phyloP scores from a whole-genome alignment of 306 rosid genomes.

The Gleditsia sinensis region DNA sequence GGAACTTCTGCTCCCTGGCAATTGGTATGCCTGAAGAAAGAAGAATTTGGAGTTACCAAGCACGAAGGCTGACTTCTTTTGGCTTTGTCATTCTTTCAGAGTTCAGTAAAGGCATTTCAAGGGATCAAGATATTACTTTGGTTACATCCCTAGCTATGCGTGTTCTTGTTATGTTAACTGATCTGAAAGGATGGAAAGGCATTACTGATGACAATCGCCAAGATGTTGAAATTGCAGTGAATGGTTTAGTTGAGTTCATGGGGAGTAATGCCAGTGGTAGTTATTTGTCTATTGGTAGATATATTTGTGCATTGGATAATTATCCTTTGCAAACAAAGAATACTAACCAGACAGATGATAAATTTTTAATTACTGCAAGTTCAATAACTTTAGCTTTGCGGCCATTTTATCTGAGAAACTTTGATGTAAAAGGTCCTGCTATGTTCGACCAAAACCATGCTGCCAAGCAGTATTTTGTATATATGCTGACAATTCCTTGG shows the following conservation, averaged over 20 bases:
- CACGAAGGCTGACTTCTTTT: slow-evolving; percentile 63
- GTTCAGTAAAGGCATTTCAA: slow-evolving; percentile 49
- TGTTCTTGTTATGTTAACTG: slow-evolving; percentile 78
- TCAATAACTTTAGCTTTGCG: slow-evolving; percentile 83
- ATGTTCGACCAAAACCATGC: slow-evolving; percentile 52
- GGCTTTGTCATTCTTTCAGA: slow-evolving; percentile 69
- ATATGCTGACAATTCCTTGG: slow-evolving; percentile 78
- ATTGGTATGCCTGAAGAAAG: slow-evolving; percentile 75
- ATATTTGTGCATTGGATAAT: slow-evolving; percentile 55
- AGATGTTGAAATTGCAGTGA: slow-evolving; percentile 65
- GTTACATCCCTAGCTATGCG: slow-evolving; percentile 78
- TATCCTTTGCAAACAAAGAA: slow-evolving; percentile 43
- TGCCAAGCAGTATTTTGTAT: slow-evolving; percentile 63
- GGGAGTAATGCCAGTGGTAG: slow-evolving; percentile 67
- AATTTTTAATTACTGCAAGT: slow-evolving; percentile 78
- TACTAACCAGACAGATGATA: slow-evolving; percentile 56
- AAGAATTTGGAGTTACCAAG: slow-evolving; percentile 79
- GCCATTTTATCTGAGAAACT: slow-evolving; percentile 62
- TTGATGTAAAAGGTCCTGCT: slow-evolving; percentile 42
- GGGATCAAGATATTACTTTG: slow-evolving; percentile 53
- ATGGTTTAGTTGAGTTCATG: slow-evolving; percentile 65
- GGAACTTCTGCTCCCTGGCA: slow-evolving; percentile 76
- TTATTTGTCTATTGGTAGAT: slow-evolving; percentile 69
- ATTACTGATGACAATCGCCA: slow-evolving; percentile 41
- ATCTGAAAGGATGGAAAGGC: slow-evolving; percentile 78